Percentiles rank a stretch among this genome's conserved stretches.
Evolutionary conservation across 2,329 filamentous ascomycete genomes (phyloP).

Genomic region (Pseudogymnoascus sp.): DNA sequence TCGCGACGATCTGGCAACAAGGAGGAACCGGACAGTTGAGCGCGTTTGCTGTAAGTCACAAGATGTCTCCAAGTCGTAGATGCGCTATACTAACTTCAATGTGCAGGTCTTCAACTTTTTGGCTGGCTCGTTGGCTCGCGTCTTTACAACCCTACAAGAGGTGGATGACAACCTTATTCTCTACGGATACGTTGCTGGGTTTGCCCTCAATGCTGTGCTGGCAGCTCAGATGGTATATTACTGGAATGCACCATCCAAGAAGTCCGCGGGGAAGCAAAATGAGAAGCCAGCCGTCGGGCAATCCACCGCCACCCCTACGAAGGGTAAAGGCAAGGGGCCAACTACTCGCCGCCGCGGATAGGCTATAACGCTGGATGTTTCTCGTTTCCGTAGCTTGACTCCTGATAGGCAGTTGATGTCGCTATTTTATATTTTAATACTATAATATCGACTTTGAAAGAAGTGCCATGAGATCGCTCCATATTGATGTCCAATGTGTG

Average conservation of each 20-base stretch:
- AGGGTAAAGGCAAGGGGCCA: conserved; percentile 2
- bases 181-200: conserved; percentile 88
- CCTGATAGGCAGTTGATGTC: conserved; percentile 6
- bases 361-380: neutral
- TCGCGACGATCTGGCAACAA: conserved; percentile 72
- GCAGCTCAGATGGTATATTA: conserved; percentile 91
- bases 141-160: conserved; percentile 96
- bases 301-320: neutral
- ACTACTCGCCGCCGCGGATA: conserved; percentile 8
- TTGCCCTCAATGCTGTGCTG: conserved; percentile 78
- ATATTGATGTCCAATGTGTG: neutral
- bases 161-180: conserved; percentile 95
- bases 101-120: conserved; percentile 95
- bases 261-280: conserved; percentile 38
- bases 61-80: neutral
- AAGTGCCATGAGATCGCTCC: neutral
- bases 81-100: neutral
- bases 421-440: conserved; percentile 7
- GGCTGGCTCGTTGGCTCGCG: conserved; percentile 79
- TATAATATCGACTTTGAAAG: conserved; percentile 7
- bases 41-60: conserved; percentile 74
- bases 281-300: neutral
- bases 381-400: neutral
- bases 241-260: conserved; percentile 65
- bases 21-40: conserved; percentile 92